Base-by-base conservation (phyloP, 73 alveolate genomes). In the Breviolum minutum region DNA sequence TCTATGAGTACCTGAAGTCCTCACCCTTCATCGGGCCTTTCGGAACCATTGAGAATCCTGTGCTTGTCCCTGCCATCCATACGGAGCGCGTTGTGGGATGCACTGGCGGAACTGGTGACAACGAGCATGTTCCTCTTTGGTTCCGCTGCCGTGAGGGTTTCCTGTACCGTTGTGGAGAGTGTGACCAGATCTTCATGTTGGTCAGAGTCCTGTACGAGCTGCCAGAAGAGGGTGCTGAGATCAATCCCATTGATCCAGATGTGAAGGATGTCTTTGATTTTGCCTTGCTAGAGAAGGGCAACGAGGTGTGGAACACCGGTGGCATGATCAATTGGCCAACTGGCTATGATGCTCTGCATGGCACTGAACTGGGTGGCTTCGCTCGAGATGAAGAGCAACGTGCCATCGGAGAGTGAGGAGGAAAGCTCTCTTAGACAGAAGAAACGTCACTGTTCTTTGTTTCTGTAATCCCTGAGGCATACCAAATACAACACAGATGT, bases 171-270 rank as follows among this genome's bases (percentile, higher is more conserved):
- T 95, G 99, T 62, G 99, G 99, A 20, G 99, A 95, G 86, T 95
- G 99, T 81, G 99, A 95, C 79, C 99, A 95, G 93, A 95, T 95
- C 99, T 95, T 95, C 87, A 95, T 95, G 99, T 64, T 95, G 86
- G 99, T 95, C 66, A 63, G 99, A 60, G 86, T 95, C 87, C 63
- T 63, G 85, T 95, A 95, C 99, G 99, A 95, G 54, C 95, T 95
- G 87, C 99, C 99, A 13, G 99, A 95, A n/a, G 99, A 80, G 92
- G 99, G 99, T 64, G 71, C 48, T 12, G 83, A 32, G 73, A 71
- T 79, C 70, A 94, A 79, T 32, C 88, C 88, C 82, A 77, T 77
- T 19, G 99, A 77, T 60, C 93, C 93, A 13, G 94, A 95, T n/a
- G 95, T 95, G 86, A 80, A 95, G 87, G 99, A 95, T 64, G 91